Conservation (phyloP, 495 filamentous ascomycete species). For the Annulohypoxylon bovei region DNA sequence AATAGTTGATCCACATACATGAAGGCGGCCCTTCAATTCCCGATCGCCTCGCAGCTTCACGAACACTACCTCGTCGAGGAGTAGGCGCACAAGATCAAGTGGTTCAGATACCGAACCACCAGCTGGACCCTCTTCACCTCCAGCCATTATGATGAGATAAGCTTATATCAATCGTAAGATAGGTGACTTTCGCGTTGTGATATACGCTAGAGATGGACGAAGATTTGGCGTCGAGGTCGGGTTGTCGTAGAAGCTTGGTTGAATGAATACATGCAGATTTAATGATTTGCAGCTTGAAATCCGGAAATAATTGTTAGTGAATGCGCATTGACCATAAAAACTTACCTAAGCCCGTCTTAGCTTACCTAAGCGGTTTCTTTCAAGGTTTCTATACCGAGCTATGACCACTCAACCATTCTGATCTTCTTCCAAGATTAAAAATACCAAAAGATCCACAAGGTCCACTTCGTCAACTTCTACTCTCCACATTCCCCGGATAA, state of each 20-base stretch:
- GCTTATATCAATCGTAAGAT: background rate
- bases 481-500: constrained; percentile 3
- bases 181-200: background rate
- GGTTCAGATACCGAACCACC: constrained; percentile 76
- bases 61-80: constrained; percentile 94
- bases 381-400: background rate
- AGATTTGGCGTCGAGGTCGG: background rate
- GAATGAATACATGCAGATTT: background rate
- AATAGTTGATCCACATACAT: constrained; percentile 66
- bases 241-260: constrained; percentile 8
- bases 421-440: background rate
- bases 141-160: constrained; percentile 66
- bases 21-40: constrained; percentile 92
- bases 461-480: background rate
- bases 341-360: background rate
- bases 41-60: constrained; percentile 96
- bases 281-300: background rate
- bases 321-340: background rate
- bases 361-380: background rate
- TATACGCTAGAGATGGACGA: background rate
- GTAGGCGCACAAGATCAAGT: constrained; percentile 92
- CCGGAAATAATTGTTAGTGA: constrained; percentile 20
- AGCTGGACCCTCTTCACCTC: constrained; percentile 70
- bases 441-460: background rate
- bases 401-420: constrained; percentile 10